phyloP scores from a whole-genome alignment of 768 basidiomycete species.

The Suillus americanus region DNA sequence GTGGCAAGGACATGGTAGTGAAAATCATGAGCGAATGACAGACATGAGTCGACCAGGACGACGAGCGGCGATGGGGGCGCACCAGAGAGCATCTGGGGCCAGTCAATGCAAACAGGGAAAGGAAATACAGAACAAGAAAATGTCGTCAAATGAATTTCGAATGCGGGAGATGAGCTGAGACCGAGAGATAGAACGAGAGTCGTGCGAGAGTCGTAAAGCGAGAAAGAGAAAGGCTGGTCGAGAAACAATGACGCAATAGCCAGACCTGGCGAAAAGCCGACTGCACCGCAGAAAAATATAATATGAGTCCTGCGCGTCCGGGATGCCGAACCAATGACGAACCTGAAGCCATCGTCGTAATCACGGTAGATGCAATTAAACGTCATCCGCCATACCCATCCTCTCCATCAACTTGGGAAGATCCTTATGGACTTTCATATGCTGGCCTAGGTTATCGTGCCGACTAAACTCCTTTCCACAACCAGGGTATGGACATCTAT shows the following conservation, averaged over 20 bases:
- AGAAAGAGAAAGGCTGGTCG: neutral
- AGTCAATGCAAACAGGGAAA: neutral
- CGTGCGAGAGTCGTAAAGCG: neutral
- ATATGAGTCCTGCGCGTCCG: neutral
- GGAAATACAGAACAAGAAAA: neutral
- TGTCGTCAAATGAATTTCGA: neutral
- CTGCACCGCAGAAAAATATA: neutral
- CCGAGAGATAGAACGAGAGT: neutral
- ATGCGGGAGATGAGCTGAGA: neutral
- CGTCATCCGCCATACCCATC: conserved; percentile 5
- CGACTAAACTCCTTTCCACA: conserved; percentile 86
- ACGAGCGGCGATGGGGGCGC: neutral
- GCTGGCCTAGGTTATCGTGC: conserved; percentile 87
- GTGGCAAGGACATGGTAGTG: neutral
- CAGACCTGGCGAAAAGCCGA: neutral
- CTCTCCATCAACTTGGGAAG: conserved; percentile 29
- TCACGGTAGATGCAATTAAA: neutral
- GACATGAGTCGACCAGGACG: neutral
- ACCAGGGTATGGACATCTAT: conserved; percentile 74
- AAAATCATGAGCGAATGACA: neutral
- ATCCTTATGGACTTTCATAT: conserved; percentile 76
- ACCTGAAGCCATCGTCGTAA: neutral
- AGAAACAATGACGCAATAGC: neutral
- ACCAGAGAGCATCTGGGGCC: neutral
- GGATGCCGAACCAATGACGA: neutral